Conservation (phyloP, 2,329 filamentous ascomycete genomes). For the Aspergillus pseudotamarii region DNA sequence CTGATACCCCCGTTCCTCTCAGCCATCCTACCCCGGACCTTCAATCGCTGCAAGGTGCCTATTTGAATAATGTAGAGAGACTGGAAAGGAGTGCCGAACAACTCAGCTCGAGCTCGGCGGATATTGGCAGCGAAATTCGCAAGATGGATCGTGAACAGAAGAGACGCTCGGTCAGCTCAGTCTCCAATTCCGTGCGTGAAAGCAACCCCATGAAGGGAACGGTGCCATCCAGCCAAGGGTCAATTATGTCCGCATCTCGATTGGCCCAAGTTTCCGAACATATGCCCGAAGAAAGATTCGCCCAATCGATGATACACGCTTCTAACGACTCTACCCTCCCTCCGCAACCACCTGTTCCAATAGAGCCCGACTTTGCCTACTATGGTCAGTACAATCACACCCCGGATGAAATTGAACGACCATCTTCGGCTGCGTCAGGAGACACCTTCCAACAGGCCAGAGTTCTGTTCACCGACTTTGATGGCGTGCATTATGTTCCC, state of each 20-base stretch:
- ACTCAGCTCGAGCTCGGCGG: constrained; percentile 48
- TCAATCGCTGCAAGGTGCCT: constrained; percentile 54
- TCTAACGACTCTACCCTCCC: constrained; percentile 20
- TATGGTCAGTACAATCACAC: constrained; percentile 23
- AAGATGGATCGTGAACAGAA: constrained; percentile 51
- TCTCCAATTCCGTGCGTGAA: constrained; percentile 42
- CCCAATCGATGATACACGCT: constrained; percentile 11
- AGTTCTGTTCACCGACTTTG: constrained; percentile 51
- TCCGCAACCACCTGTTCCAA: constrained; percentile 1
- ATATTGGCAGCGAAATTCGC: constrained; percentile 49
- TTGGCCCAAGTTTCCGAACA: constrained; percentile 45
- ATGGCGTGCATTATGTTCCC: constrained; percentile 51
- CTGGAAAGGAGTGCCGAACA: constrained; percentile 53
- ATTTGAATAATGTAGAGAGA: constrained; percentile 53
- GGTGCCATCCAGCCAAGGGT: constrained; percentile 46
- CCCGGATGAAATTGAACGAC: constrained; percentile 32
- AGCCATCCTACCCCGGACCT: constrained; percentile 54
- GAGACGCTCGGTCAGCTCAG: constrained; percentile 44
- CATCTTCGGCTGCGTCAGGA: constrained; percentile 44
- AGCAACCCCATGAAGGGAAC: constrained; percentile 42
- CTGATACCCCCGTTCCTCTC: constrained; percentile 46
- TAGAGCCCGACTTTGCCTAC: constrained; percentile 15
- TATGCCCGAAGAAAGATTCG: constrained; percentile 33
- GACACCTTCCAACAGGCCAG: constrained; percentile 51
- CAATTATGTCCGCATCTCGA: constrained; percentile 44